Percentiles rank a stretch among this genome's conserved stretches.
phyloP scores from a whole-genome alignment of 257 asterid genomes.

The Echium plantagineum region DNA sequence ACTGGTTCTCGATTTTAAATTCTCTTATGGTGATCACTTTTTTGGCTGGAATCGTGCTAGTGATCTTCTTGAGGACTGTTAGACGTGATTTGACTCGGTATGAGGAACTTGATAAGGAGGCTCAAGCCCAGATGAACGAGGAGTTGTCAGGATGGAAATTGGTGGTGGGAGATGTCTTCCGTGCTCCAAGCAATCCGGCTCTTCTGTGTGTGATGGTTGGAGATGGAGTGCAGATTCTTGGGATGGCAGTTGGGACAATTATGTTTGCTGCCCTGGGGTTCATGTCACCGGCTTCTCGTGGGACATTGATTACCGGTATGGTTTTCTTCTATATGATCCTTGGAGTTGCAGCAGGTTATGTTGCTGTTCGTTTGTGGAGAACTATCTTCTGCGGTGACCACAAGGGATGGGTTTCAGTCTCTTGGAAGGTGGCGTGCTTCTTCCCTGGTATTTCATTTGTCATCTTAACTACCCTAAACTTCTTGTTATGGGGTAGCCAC shows the following conservation, averaged over 20 bases:
- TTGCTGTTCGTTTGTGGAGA: slow-evolving; percentile 77
- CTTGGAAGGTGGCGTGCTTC: slow-evolving; percentile 78
- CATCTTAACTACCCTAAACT: slow-evolving; percentile 58
- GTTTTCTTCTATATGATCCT: slow-evolving; percentile 74
- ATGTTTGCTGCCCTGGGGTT: slow-evolving; percentile 85
- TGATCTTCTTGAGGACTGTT: slow-evolving; percentile 74
- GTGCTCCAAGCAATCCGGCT: slow-evolving; percentile 56
- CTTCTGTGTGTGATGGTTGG: slow-evolving; percentile 90
- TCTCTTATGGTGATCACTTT: slow-evolving; percentile 85
- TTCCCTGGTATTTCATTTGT: slow-evolving; percentile 70
- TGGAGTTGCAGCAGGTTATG: slow-evolving; percentile 76
- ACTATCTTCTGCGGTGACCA: slow-evolving; percentile 53
- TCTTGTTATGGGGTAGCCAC: slow-evolving; percentile 76
- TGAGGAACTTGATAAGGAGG: slow-evolving; percentile 83
- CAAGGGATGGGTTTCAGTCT: slow-evolving; percentile 73
- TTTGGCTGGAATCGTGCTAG: slow-evolving; percentile 86
- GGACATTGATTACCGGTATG: slow-evolving; percentile 75
- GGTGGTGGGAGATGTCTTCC: slow-evolving; percentile 74
- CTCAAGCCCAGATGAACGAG: slow-evolving; percentile 91
- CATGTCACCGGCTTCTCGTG: slow-evolving; percentile 92
- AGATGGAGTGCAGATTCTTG: slow-evolving; percentile 76
- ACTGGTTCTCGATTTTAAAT: slow-evolving; percentile 85
- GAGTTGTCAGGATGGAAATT: slow-evolving; percentile 94
- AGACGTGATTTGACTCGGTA: slow-evolving; percentile 70
- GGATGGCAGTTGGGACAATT: slow-evolving; percentile 80